A percentile compares a stretch with the other conserved stretches of the same genome.
phyloP scores from a whole-genome alignment of 768 basidiomycete genomes.

The Collybia sp. region DNA sequence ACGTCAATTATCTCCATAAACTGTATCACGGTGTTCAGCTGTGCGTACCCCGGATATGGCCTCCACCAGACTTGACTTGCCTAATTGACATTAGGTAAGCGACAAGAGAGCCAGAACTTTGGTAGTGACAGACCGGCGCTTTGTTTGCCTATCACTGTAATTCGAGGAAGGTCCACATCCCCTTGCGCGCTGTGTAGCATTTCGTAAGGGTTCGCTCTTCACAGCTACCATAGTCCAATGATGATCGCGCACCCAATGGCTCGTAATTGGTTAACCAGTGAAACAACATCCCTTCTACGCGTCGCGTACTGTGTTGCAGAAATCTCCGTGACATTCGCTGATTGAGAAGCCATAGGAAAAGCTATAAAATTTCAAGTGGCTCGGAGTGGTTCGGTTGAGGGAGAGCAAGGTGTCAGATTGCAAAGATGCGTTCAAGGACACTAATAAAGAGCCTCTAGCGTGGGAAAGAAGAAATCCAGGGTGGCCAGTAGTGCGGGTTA shows the following conservation, averaged over 20 bases:
- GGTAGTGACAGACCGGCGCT: slow-evolving; percentile 20
- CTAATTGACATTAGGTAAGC: slow-evolving; percentile 3
- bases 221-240: background rate
- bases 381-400: too few species aligned
- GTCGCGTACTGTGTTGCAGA: background rate
- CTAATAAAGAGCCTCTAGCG: too few species aligned
- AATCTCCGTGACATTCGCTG: background rate
- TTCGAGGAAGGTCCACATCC: slow-evolving; percentile 43
- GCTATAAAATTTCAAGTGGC: too few species aligned
- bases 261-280: background rate
- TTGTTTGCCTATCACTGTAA: slow-evolving; percentile 50
- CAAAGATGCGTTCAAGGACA: too few species aligned
- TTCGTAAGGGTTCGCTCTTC: too few species aligned
- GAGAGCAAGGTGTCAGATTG: background rate
- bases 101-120: background rate
- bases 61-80: slow-evolving; percentile 43
- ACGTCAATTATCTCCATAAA: too few species aligned
- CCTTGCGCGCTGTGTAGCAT: slow-evolving; percentile 22
- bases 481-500: too few species aligned
- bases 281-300: background rate
- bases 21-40: too few species aligned
- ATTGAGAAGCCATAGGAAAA: background rate
- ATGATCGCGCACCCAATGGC: background rate
- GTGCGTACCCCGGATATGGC: slow-evolving; percentile 39
- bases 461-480: too few species aligned